Evolutionary conservation across 2,329 filamentous ascomycete genomes (phyloP).

Genomic region (Botrytis elliptica): DNA sequence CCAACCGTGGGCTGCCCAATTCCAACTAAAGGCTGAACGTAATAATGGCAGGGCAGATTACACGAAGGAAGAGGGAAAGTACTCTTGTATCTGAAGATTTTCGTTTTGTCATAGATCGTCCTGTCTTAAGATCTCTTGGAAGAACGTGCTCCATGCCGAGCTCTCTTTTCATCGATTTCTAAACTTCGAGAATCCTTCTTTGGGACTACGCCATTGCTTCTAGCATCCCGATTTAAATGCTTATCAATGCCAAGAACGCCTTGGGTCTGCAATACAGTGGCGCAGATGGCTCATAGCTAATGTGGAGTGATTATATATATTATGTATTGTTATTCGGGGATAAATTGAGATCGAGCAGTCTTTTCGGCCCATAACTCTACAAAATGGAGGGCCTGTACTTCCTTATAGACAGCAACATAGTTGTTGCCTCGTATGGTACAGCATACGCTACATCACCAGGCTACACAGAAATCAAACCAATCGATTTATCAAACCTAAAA

Average conservation of each 20-base stretch:
- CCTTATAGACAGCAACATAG: not conserved
- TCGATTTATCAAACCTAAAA: not conserved
- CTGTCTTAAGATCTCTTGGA: not conserved
- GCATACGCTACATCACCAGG: not conserved
- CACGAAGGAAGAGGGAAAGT: not conserved
- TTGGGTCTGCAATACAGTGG: not conserved
- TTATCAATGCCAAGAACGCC: not conserved
- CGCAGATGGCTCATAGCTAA: not conserved
- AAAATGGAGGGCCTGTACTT: too few relatives aligned
- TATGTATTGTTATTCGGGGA: not conserved
- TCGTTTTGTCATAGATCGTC: not conserved
- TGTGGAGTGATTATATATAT: not conserved
- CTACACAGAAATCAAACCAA: not conserved
- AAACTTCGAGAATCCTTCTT: not conserved
- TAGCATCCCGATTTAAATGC: not conserved
- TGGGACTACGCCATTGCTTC: not conserved
- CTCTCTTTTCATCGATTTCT: not conserved
- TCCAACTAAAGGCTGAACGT: not conserved
- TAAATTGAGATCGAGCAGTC: not conserved
- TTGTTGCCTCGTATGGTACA: not conserved
- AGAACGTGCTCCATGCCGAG: slow-evolving; percentile 11
- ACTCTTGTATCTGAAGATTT: not conserved
- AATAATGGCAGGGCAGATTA: not conserved
- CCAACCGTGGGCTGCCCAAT: not conserved
- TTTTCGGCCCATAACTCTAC: not conserved